These are phyloP conservation scores for Magnusiomyces suaveolens DNA, from an alignment of 1,139 yeast genomes.

Conservation along the genomic window DNA sequence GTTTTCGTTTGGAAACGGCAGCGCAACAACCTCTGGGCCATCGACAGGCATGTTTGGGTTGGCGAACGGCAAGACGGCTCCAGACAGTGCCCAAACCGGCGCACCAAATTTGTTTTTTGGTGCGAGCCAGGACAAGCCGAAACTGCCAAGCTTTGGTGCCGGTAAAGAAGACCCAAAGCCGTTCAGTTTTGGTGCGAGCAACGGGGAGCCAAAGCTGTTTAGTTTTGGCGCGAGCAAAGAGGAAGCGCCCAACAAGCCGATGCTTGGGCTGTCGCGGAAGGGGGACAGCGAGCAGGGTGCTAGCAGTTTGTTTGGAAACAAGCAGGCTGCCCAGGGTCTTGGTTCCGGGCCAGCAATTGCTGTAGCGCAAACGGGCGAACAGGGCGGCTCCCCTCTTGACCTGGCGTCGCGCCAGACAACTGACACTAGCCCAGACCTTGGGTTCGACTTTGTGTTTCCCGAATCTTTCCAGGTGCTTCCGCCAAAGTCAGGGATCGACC, in stretches of 20 bases:
- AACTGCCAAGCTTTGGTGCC: too few relatives aligned
- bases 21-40: not conserved
- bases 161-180: not conserved
- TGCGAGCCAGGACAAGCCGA: not conserved
- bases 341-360: not conserved
- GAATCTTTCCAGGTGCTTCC: not conserved
- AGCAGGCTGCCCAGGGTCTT: not conserved
- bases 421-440: not conserved
- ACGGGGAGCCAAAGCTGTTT: not conserved
- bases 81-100: not conserved
- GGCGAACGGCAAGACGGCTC: too few relatives aligned
- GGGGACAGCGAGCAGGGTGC: too few relatives aligned
- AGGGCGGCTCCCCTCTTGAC: not conserved
- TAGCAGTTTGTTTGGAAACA: not conserved
- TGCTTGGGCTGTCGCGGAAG: not conserved
- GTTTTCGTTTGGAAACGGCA: not conserved
- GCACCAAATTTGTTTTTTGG: not conserved
- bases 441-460: not conserved
- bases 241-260: not conserved
- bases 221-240: not conserved
- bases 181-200: not conserved
- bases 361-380: not conserved
- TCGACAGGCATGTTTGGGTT: not conserved
- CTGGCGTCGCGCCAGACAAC: not conserved
- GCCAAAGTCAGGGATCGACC: not conserved